A percentile compares a stretch with the other conserved stretches of the same genome.
Conservation (phyloP, 2,329 filamentous ascomycete species). For the Tolypocladium nubicola region DNA sequence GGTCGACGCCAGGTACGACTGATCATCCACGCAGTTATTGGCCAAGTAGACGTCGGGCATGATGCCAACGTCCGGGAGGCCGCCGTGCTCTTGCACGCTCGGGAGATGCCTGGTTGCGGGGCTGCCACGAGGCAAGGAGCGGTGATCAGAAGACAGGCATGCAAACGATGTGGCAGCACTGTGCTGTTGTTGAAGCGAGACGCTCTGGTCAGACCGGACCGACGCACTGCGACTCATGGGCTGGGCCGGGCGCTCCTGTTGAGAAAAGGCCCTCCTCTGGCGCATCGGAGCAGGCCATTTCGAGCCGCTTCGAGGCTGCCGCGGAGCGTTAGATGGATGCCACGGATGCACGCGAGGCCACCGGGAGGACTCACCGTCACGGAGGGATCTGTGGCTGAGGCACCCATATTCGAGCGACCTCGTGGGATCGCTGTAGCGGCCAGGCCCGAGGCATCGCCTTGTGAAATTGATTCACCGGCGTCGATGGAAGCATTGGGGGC, state of each 20-base stretch:
- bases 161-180: slow-evolving; percentile 20
- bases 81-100: slow-evolving; percentile 23
- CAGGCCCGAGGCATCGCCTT: background rate
- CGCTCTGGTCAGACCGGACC: slow-evolving; percentile 26
- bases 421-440: background rate
- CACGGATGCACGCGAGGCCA: no score
- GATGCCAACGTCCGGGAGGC: slow-evolving; percentile 22
- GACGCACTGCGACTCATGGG: slow-evolving; percentile 35
- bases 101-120: slow-evolving; percentile 19
- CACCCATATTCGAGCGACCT: background rate
- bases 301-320: background rate
- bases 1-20: slow-evolving; percentile 14
- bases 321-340: background rate
- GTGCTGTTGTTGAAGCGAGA: slow-evolving; percentile 10
- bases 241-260: slow-evolving; percentile 19
- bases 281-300: slow-evolving; percentile 7
- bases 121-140: slow-evolving; percentile 19
- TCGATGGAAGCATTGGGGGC: background rate
- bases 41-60: slow-evolving; percentile 29
- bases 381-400: background rate
- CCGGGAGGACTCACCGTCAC: slow-evolving; percentile 1
- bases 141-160: slow-evolving; percentile 14
- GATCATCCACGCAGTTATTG: slow-evolving; percentile 12
- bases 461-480: background rate
- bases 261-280: slow-evolving; percentile 15